Base-by-base conservation (phyloP, 495 filamentous ascomycete species). In the Apodospora peruviana region DNA sequence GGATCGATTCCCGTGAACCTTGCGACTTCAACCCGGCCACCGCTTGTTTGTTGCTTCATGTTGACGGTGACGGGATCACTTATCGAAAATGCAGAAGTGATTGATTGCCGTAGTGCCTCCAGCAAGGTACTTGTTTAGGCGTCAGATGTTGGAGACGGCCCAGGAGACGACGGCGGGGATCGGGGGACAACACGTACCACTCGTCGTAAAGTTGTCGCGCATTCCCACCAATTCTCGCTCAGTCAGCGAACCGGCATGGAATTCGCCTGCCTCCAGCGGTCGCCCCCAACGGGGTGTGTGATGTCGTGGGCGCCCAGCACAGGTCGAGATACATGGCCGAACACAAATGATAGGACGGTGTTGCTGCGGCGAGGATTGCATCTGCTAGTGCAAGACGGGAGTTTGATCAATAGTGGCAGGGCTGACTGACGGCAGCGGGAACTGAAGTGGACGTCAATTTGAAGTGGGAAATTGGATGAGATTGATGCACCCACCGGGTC, bases 191-290 rank as follows among this genome's bases (percentile, higher is more conserved):
- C 27, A 14, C 27, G 27, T 14, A 32, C 27, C 27, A 14, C 7
- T 7, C 14, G 27, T 32, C 27, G 27, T 32, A 7, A 32, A 14
- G 7, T 32, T 14, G 7, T 32, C 27, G 27, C 14, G 27, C n/a
- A n/a, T n/a, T 32, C 27, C 27, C 27, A 7, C 27, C 7, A 32
- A 32, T 7, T 14, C 27, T 32, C 22, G 19, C 10, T 17, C 24
- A 40, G 16, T 18, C 5, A 45, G 3, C 12, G 27, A 5, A 5
- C 17, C n/a, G 27, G 27, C 27, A 32, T n/a, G 18, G 27, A 44
- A 52, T 52, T 34, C 50, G 50, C 42, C 50, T 52, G 50, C 50
- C 50, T 52, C 43, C 12, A 43, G 44, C 16, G 29, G 27, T 19
- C 14, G 36, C 37, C 20, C 22, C 22, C 41, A 22, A 48, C 20